Evolutionary conservation across 176 grass and related monocot species (phyloP).

Genomic region (Bothriochloa decipiens): DNA sequence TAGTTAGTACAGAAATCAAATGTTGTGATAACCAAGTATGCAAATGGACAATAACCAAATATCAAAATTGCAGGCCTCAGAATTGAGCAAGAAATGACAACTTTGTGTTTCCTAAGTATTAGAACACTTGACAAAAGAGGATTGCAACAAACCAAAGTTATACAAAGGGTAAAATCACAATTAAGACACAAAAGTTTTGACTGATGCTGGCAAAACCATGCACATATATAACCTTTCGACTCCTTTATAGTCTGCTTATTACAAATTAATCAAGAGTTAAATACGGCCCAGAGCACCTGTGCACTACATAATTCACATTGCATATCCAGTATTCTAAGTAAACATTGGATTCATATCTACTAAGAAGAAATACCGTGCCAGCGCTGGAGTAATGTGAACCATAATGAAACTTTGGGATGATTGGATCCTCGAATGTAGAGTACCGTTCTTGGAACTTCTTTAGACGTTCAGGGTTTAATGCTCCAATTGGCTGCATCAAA

Average conservation of each 20-base stretch:
- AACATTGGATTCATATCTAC: slow-evolving; percentile 34
- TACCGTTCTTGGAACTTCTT: slow-evolving; percentile 98
- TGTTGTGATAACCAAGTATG: slow-evolving; percentile 21
- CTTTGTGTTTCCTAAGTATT: slow-evolving; percentile 25
- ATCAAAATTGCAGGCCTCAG: slow-evolving; percentile 17
- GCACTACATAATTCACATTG: slow-evolving; percentile 10
- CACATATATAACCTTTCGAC: slow-evolving; percentile 1
- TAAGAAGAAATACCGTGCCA: slow-evolving; percentile 78
- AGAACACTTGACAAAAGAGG: slow-evolving; percentile 29
- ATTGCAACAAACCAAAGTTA: slow-evolving; percentile 3
- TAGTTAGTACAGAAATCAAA: slow-evolving; percentile 40
- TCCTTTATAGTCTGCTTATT: slow-evolving; percentile 17
- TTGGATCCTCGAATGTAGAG: slow-evolving; percentile 91
- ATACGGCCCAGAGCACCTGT: slow-evolving; percentile 14
- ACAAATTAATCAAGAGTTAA: slow-evolving; percentile 24
- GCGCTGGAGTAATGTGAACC: slow-evolving; percentile 99
- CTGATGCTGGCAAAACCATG: slow-evolving; percentile 28
- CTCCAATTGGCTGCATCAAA: slow-evolving; percentile 90
- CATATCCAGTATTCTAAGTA: slow-evolving; percentile 18
- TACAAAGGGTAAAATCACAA: background rate
- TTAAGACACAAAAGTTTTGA: background rate
- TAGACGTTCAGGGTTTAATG: slow-evolving; percentile 83
- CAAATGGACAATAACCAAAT: slow-evolving; percentile 20
- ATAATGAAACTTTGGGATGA: slow-evolving; percentile 99
- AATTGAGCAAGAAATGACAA: slow-evolving; percentile 30